phyloP scores from a whole-genome alignment of 2,329 filamentous ascomycete genomes.

The Penicillium sp. region DNA sequence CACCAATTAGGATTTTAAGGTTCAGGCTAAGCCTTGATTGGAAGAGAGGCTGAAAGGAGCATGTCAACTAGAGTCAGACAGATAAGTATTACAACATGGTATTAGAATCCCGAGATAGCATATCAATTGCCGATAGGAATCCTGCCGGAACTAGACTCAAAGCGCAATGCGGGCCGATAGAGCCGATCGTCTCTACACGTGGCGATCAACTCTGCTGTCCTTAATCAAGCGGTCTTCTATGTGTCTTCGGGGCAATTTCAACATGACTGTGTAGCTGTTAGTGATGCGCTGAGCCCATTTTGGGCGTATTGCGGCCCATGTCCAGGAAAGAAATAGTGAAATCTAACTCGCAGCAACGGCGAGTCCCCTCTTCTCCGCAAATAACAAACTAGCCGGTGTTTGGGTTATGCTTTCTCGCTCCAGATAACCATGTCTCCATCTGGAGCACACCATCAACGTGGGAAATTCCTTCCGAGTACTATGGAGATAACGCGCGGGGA shows the following conservation, averaged over 20 bases:
- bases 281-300: neutral
- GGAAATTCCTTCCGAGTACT: neutral
- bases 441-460: neutral
- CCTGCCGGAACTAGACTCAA: neutral
- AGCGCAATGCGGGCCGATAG: neutral
- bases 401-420: neutral
- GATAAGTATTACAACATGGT: conserved; percentile 8
- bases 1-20: conserved; percentile 1
- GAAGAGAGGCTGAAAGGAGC: neutral
- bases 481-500: neutral
- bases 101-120: conserved; percentile 3
- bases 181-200: neutral
- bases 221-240: neutral
- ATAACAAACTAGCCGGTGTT: neutral
- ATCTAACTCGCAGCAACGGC: neutral
- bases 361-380: neutral
- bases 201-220: neutral
- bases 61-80: neutral
- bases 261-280: neutral
- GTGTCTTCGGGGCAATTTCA: neutral
- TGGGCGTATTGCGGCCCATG: neutral
- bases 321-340: neutral
- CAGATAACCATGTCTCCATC: neutral
- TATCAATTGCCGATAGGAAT: neutral
- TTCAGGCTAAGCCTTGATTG: neutral